Evolutionary conservation across 805 yeast genomes (phyloP).

Genomic region (Maudiozyma barnettii): DNA sequence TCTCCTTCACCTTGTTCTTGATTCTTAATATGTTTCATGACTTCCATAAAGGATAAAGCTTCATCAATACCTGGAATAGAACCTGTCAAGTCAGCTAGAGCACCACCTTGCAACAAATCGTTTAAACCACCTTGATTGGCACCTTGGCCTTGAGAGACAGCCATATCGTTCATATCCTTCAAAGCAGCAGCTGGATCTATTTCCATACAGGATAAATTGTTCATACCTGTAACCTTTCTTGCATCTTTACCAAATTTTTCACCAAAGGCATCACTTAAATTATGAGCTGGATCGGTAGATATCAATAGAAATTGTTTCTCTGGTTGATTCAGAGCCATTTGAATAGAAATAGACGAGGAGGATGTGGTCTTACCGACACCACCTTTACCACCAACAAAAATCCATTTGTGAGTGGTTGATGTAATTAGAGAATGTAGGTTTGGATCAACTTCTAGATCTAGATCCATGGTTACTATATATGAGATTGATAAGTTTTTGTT

Average conservation of each 20-base stretch:
- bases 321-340: conserved; percentile 78
- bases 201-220: conserved; percentile 93
- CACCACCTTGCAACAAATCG: conserved; percentile 30
- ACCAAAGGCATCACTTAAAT: conserved; percentile 94
- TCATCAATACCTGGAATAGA: conserved; percentile 98
- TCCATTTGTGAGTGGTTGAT: conserved; percentile 77
- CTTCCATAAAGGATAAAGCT: conserved; percentile 96
- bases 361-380: conserved; percentile 99
- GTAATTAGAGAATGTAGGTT: conserved; percentile 59
- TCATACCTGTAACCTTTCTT: conserved; percentile 79
- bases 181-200: conserved; percentile 93
- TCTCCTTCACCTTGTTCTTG: conserved; percentile 39
- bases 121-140: conserved; percentile 30
- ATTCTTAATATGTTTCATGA: conserved; percentile 86
- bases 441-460: conserved; percentile 60
- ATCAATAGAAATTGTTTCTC: conserved; percentile 73
- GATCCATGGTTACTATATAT: conserved; percentile 32
- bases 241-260: conserved; percentile 98
- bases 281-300: conserved; percentile 98
- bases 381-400: conserved; percentile 98
- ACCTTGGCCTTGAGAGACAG: conserved; percentile 33
- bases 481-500: neutral
- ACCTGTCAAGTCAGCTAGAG: conserved; percentile 72
- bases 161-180: conserved; percentile 66
- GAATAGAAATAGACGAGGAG: conserved; percentile 90